Base-by-base conservation (phyloP, 129 eudicot species). In the Ambrosia trifida region DNA sequence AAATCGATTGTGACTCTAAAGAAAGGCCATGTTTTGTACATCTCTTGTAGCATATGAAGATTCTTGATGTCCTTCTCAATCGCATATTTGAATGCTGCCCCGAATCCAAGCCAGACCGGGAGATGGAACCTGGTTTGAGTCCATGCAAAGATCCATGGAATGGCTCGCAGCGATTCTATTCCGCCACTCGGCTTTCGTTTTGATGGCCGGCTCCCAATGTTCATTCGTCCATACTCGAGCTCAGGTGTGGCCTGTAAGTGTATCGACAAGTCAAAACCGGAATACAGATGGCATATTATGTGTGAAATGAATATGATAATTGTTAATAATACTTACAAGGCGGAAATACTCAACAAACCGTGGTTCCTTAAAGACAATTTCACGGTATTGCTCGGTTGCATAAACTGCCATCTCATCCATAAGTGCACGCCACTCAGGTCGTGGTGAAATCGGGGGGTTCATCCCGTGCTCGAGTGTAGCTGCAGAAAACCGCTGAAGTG, bases 131-230 rank as follows among this genome's bases (percentile, higher is more conserved):
- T 81, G 31, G 99, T 95, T 57, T 93, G 96, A 5, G 96, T 93
- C 98, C 98, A 93, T 5, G 98, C 98, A 70, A 93, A 93, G 81
- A 95, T 95, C 99, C 99, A 95, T 1, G 99, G 99, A 74, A 95
- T 95, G 59, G 99, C 99, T 63, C 99, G 78, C 16, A 95, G 96
- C 17, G 97, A 87, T 83, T 95, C 99, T 16, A 95, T 95, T 32
- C 99, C 99, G 0, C 99, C 97, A 40, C 97, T 95, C 5, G 97
- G 94, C 72, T 90, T 95, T 32, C 99, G 86, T 62, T 95, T 95
- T 9, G 99, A 95, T 51, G 99, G 99, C 7, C 99, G 96, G 56
- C 99, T 95, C 13, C 99, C 97, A 32, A 95, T 95, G 83, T 95
- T 95, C 99, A 95, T 95, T 51, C 99, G 78, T 7, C 99, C 99